Percentiles rank a stretch among this genome's conserved stretches.
phyloP scores from a whole-genome alignment of 768 basidiomycete species.

The Nidularia pulvinata region DNA sequence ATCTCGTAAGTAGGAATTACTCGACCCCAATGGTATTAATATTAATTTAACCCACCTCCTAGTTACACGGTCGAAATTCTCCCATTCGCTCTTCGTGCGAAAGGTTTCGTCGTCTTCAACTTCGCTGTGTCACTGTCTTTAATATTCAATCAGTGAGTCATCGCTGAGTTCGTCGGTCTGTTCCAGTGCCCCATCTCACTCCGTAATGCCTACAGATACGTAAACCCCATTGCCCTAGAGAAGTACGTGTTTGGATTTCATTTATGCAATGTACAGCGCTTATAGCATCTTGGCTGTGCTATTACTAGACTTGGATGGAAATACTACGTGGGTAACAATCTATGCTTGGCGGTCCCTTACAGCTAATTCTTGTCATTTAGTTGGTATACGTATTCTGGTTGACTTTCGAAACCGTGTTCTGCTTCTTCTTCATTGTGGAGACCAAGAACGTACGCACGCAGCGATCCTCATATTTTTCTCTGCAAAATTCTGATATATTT shows the following conservation, averaged over 20 bases:
- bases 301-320: slow-evolving; percentile 55
- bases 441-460: slow-evolving; percentile 35
- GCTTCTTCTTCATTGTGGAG: slow-evolving; percentile 55
- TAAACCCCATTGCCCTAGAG: slow-evolving; percentile 44
- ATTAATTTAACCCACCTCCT: neutral
- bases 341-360: neutral
- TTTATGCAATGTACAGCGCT: no score
- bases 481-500: neutral
- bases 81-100: slow-evolving; percentile 52
- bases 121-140: slow-evolving; percentile 61
- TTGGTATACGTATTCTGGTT: slow-evolving; percentile 57
- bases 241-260: slow-evolving; percentile 10
- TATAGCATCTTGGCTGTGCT: no score
- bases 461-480: neutral
- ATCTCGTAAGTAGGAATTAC: slow-evolving; percentile 19
- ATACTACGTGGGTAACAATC: slow-evolving; percentile 46
- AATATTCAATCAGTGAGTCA: slow-evolving; percentile 63
- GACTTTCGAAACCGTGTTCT: slow-evolving; percentile 48
- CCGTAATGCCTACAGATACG: slow-evolving; percentile 29
- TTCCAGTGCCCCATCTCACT: neutral
- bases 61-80: slow-evolving; percentile 29
- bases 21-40: no score
- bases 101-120: slow-evolving; percentile 66
- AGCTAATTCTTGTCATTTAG: slow-evolving; percentile 7
- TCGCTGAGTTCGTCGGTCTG: neutral